Evolutionary conservation across 192 early-diverging fungal genomes (phyloP).

Genomic region (Backusella tarrabulga): DNA sequence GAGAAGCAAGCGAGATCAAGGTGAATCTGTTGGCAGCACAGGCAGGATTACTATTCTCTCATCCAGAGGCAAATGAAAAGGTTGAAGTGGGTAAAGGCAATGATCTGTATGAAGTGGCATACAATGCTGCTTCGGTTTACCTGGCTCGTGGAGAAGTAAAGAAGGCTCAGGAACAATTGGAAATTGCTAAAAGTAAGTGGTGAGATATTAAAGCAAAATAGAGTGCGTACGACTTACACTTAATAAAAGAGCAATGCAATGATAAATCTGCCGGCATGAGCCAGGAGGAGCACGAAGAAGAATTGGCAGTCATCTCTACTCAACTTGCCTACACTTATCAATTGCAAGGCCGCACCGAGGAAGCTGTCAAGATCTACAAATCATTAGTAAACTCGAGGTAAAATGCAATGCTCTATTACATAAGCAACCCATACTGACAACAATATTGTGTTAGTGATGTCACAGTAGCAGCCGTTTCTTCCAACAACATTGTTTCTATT

Average conservation of each 20-base stretch:
- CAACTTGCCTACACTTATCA: conserved; percentile 73
- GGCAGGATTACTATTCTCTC: conserved; percentile 16
- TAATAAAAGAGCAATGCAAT: conserved; percentile 15
- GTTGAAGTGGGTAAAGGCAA: conserved; percentile 29
- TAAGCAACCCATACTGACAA: no score
- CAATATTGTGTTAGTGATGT: conserved; percentile 38
- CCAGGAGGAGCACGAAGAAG: conserved; percentile 61
- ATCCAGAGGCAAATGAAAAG: not conserved
- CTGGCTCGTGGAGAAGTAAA: conserved; percentile 53
- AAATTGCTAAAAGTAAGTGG: conserved; percentile 54
- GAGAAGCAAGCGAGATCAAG: conserved; percentile 20
- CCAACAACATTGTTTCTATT: conserved; percentile 66
- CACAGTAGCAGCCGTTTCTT: conserved; percentile 58
- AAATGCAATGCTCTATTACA: not conserved
- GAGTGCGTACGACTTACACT: not conserved
- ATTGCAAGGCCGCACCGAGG: conserved; percentile 45
- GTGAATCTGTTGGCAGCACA: conserved; percentile 27
- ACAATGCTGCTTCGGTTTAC: conserved; percentile 61
- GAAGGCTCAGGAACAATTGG: conserved; percentile 51
- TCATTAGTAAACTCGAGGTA: conserved; percentile 41
- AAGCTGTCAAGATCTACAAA: conserved; percentile 62
- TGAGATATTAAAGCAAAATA: not conserved
- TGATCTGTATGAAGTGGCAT: conserved; percentile 57
- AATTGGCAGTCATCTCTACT: conserved; percentile 57
- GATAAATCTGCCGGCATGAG: conserved; percentile 35